Conservation (phyloP, 768 basidiomycete species). For the Amanita rubescens region DNA sequence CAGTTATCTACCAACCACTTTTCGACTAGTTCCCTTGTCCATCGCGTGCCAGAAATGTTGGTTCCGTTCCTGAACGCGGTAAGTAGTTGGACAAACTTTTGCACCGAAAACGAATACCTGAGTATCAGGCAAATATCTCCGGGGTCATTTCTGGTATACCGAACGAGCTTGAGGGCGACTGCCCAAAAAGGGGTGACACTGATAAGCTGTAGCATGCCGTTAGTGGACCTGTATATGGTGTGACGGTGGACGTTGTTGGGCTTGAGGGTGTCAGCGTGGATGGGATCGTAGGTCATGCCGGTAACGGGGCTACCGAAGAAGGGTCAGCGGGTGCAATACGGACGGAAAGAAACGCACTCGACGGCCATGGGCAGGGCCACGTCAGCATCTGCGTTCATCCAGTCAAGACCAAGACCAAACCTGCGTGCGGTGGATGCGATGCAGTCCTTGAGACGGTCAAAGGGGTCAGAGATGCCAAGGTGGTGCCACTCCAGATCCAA, state of each 20-base stretch:
- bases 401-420: constrained; percentile 51
- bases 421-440: constrained; percentile 45
- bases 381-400: constrained; percentile 76
- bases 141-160: constrained; percentile 57
- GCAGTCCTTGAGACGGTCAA: constrained; percentile 46
- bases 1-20: constrained; percentile 50
- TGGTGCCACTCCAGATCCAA: constrained; percentile 48
- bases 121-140: constrained; percentile 62
- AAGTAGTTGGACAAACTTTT: too few species aligned
- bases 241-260: constrained; percentile 44
- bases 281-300: constrained; percentile 43
- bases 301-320: neutral
- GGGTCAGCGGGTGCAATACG: neutral
- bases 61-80: constrained; percentile 39
- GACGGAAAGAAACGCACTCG: constrained; percentile 37
- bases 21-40: constrained; percentile 50
- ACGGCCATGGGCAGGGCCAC: constrained; percentile 59
- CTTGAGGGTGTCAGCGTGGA: constrained; percentile 45
- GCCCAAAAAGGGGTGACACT: constrained; percentile 68
- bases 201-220: constrained; percentile 42
- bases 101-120: constrained; percentile 29
- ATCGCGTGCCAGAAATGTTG: constrained; percentile 40
- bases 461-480: constrained; percentile 44
- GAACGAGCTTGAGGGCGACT: constrained; percentile 63
- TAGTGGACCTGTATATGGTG: constrained; percentile 50